A percentile compares a stretch with the other conserved stretches of the same genome.
Evolutionary conservation across 176 grass and related monocot species (phyloP).

Genomic region (Phyllostachys edulis): DNA sequence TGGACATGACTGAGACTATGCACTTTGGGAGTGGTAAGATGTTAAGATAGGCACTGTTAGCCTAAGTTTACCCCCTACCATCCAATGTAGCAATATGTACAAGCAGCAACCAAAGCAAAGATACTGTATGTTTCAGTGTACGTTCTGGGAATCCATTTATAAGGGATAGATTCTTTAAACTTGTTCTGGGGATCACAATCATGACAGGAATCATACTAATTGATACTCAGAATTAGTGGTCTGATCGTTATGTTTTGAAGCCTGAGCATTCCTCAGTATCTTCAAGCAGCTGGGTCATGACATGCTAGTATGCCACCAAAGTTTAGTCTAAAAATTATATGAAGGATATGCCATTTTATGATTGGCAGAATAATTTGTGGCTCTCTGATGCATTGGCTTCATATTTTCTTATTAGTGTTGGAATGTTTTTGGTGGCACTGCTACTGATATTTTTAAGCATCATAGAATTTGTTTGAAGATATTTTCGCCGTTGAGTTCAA

Average conservation of each 20-base stretch:
- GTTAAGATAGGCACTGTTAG: too few relatives aligned
- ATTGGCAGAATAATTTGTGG: background rate
- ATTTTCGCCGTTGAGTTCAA: background rate
- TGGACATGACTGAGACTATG: background rate
- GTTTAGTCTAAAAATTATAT: background rate
- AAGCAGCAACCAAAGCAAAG: background rate
- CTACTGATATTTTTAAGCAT: conserved; percentile 1
- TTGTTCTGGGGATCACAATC: background rate
- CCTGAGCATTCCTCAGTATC: background rate
- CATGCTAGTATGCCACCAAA: background rate
- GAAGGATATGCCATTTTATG: background rate
- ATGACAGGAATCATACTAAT: background rate
- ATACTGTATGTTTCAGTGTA: background rate
- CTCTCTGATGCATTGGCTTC: background rate
- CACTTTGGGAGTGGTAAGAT: too few relatives aligned
- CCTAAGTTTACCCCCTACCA: background rate
- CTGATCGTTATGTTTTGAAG: background rate
- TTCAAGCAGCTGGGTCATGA: background rate
- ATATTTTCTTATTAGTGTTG: background rate
- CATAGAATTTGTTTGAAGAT: background rate
- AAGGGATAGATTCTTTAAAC: background rate
- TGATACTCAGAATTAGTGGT: background rate
- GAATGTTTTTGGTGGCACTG: background rate
- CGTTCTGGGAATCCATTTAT: conserved; percentile 6
- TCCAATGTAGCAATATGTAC: background rate